Percentiles rank a stretch among this genome's conserved stretches.
Evolutionary conservation across 129 eudicot genomes (phyloP).

Genomic region (Deinandra increscens): DNA sequence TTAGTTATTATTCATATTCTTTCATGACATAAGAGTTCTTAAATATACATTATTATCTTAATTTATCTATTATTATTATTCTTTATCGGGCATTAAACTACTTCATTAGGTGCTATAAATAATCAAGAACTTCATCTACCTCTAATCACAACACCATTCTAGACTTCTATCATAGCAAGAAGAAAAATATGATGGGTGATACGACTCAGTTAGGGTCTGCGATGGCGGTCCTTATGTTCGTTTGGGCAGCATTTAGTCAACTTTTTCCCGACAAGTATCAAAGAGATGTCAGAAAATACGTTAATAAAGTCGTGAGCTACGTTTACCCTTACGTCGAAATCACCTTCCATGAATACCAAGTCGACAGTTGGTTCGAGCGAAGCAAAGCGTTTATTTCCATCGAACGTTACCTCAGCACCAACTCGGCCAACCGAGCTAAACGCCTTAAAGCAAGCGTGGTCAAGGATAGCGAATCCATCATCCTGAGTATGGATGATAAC

Average conservation of each 20-base stretch:
- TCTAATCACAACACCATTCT: background rate
- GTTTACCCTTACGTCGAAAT: constrained; percentile 48
- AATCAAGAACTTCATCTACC: background rate
- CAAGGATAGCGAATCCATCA: constrained; percentile 34
- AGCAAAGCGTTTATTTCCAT: constrained; percentile 43
- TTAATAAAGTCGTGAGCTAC: constrained; percentile 26
- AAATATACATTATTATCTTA: too few relatives aligned
- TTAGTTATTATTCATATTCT: too few relatives aligned
- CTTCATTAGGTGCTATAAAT: constrained; percentile 1
- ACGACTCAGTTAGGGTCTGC: constrained; percentile 47
- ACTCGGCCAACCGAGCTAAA: constrained; percentile 38
- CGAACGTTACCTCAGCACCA: constrained; percentile 42
- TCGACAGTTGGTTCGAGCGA: constrained; percentile 36
- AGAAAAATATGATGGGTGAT: constrained; percentile 34
- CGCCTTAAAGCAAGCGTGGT: constrained; percentile 41
- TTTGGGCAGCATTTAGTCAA: constrained; percentile 47
- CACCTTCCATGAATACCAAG: constrained; percentile 45
- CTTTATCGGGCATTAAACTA: too few relatives aligned
- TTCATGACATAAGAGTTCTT: too few relatives aligned
- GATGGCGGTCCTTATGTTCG: constrained; percentile 39
- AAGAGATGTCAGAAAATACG: constrained; percentile 20
- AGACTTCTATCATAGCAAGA: too few relatives aligned
- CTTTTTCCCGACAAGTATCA: constrained; percentile 41
- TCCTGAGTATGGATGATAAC: constrained; percentile 46
- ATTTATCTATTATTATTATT: too few relatives aligned